phyloP scores from a whole-genome alignment of 73 alveolate species.

The Tetrahymena thermophila region DNA sequence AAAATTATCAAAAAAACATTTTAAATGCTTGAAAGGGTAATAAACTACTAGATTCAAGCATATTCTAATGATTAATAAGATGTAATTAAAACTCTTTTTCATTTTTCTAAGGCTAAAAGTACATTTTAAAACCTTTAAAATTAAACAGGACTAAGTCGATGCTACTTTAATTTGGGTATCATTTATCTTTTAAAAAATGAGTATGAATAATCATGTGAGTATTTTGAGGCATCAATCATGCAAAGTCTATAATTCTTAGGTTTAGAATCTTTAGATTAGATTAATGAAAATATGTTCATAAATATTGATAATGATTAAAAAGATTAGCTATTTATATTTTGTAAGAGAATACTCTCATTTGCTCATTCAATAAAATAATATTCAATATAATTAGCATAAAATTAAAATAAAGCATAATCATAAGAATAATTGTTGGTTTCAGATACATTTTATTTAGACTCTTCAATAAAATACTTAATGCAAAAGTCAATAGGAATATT shows the following conservation, averaged over 20 bases:
- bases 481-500: neutral
- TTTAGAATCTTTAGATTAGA: neutral
- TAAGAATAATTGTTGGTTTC: neutral
- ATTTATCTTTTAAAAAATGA: neutral
- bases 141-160: neutral
- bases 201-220: neutral
- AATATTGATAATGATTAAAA: no score
- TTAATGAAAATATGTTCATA: no score
- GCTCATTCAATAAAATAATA: neutral
- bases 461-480: neutral
- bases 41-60: neutral
- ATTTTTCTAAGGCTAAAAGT: neutral
- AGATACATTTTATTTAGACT: no score
- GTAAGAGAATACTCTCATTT: neutral
- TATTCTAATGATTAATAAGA: neutral
- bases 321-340: neutral
- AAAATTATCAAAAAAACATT: neutral
- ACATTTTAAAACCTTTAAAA: neutral
- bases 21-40: neutral
- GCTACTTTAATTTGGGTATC: neutral
- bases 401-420: no score
- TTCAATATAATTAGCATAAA: neutral
- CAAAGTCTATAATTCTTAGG: neutral
- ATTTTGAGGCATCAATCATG: neutral
- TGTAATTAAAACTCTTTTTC: neutral